phyloP scores from a whole-genome alignment of 2,329 filamentous ascomycete species.

The Pseudonectria buxi region DNA sequence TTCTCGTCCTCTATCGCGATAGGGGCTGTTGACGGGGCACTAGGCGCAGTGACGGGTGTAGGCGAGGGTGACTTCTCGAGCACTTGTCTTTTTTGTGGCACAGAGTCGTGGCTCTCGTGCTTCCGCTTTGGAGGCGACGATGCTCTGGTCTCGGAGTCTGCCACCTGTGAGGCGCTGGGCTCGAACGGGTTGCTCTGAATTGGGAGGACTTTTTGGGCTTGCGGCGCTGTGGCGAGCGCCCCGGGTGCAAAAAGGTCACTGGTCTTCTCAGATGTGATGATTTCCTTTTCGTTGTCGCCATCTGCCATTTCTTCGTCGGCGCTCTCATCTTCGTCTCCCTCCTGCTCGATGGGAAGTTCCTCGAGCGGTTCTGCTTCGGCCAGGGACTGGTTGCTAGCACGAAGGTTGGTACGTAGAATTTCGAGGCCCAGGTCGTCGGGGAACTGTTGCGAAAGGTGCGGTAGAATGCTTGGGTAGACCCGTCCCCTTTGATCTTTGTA shows the following conservation, averaged over 20 bases:
- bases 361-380: constrained; percentile 17
- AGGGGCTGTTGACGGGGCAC: constrained; percentile 8
- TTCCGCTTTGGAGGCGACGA: constrained; percentile 32
- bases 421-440: constrained; percentile 61
- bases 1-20: constrained; percentile 17
- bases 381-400: constrained; percentile 26
- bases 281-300: constrained; percentile 31
- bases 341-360: constrained; percentile 19
- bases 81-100: constrained; percentile 35
- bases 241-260: constrained; percentile 15
- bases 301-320: constrained; percentile 32
- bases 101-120: constrained; percentile 29
- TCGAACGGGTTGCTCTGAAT: constrained; percentile 32
- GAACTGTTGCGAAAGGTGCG: constrained; percentile 65
- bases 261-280: constrained; percentile 11
- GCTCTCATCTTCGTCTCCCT: constrained; percentile 31
- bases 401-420: constrained; percentile 56
- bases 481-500: constrained; percentile 56
- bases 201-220: constrained; percentile 19
- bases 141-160: constrained; percentile 10
- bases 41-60: constrained; percentile 6
- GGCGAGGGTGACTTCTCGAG: constrained; percentile 26
- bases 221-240: constrained; percentile 11
- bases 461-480: constrained; percentile 67
- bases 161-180: constrained; percentile 12